A percentile compares a stretch with the other conserved stretches of the same genome.
These are phyloP conservation scores for Halophytophthora batemanensis DNA, from an alignment of 352 stramenopile species.

Conservation along the genomic window DNA sequence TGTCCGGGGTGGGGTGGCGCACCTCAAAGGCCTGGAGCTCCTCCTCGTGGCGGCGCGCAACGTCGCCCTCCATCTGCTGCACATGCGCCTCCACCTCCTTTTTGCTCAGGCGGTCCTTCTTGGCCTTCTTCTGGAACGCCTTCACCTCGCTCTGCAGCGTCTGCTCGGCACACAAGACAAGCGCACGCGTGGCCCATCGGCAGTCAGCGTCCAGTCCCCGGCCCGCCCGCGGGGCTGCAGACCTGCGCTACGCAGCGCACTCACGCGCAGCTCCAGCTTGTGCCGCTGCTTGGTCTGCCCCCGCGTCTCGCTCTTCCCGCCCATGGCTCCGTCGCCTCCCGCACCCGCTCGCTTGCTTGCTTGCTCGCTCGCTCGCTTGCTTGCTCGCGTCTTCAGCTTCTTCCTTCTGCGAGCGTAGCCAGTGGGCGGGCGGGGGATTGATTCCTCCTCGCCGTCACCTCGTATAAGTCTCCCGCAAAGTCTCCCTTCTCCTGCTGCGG, in stretches of 20 bases:
- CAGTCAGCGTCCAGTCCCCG: neutral
- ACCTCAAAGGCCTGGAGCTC: constrained; percentile 44
- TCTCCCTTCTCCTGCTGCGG: neutral
- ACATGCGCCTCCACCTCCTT: constrained; percentile 66
- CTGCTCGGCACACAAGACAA: constrained; percentile 22
- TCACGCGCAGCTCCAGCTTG: constrained; percentile 81
- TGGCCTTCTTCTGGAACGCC: constrained; percentile 80
- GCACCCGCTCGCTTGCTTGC: neutral
- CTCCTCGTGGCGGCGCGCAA: constrained; percentile 52
- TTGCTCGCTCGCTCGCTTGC: neutral
- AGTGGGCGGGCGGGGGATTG: neutral
- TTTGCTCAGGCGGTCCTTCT: constrained; percentile 80
- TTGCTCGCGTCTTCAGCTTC: too few species aligned
- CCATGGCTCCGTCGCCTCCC: constrained; percentile 21
- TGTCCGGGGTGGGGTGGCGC: neutral
- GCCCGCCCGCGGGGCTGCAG: neutral
- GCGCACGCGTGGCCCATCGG: neutral
- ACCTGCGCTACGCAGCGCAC: constrained; percentile 4
- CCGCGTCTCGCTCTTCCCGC: constrained; percentile 57
- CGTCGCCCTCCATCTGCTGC: constrained; percentile 47
- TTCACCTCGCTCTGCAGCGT: constrained; percentile 79
- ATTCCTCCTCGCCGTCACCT: too few species aligned
- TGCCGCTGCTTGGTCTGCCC: constrained; percentile 86
- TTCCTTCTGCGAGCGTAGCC: neutral
- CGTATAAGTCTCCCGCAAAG: too few species aligned